These are phyloP conservation scores for Pichia thaimueangensis DNA, from an alignment of 805 yeast species.

Conservation along the genomic window DNA sequence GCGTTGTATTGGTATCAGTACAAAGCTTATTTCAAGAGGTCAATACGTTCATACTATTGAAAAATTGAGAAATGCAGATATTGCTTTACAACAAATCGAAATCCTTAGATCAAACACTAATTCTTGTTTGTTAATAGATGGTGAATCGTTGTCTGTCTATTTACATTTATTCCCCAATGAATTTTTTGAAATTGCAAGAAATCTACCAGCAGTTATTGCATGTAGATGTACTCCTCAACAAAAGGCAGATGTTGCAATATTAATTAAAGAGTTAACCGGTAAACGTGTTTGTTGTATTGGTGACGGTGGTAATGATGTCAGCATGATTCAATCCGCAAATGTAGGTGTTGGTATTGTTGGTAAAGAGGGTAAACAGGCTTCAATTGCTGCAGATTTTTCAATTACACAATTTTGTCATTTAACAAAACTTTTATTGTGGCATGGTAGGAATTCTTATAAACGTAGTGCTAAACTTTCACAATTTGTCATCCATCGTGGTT, in stretches of 20 bases:
- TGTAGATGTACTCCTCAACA: slow-evolving; percentile 99
- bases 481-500: slow-evolving; percentile 93
- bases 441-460: slow-evolving; percentile 95
- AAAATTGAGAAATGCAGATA: slow-evolving; percentile 40
- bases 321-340: slow-evolving; percentile 98
- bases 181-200: slow-evolving; percentile 71
- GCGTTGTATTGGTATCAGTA: slow-evolving; percentile 93
- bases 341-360: slow-evolving; percentile 99
- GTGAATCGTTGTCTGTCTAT: slow-evolving; percentile 75
- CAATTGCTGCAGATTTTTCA: slow-evolving; percentile 94
- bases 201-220: slow-evolving; percentile 91
- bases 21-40: slow-evolving; percentile 86
- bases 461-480: slow-evolving; percentile 93
- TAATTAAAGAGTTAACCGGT: slow-evolving; percentile 72
- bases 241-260: slow-evolving; percentile 87
- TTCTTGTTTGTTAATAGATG: slow-evolving; percentile 83
- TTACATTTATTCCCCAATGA: slow-evolving; percentile 58
- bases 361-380: slow-evolving; percentile 96
- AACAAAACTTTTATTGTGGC: slow-evolving; percentile 88
- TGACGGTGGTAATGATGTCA: slow-evolving; percentile 98
- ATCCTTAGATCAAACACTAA: slow-evolving; percentile 56
- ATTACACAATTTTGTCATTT: slow-evolving; percentile 86
- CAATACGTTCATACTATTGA: slow-evolving; percentile 88
- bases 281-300: slow-evolving; percentile 96
- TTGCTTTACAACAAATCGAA: slow-evolving; percentile 72